These are phyloP conservation scores for Colletotrichum acutatum DNA, from an alignment of 2,329 filamentous ascomycete genomes.

Conservation along the genomic window DNA sequence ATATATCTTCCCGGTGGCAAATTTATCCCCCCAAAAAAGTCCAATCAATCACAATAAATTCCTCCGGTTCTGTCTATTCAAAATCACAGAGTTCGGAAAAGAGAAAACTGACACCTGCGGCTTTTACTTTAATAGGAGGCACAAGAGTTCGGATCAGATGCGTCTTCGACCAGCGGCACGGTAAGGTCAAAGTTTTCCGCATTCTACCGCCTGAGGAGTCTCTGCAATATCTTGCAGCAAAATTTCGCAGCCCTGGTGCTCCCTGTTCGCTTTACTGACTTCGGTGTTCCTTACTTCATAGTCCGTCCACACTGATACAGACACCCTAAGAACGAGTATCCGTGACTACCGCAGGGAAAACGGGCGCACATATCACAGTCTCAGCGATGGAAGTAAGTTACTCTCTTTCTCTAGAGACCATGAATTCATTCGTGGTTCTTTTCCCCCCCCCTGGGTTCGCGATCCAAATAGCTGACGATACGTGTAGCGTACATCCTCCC, in stretches of 20 bases:
- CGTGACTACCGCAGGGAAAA: conserved; percentile 27
- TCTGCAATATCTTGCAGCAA: too few relatives aligned
- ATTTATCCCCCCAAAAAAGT: too few relatives aligned
- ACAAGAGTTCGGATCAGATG: background rate
- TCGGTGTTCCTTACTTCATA: background rate
- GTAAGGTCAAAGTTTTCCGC: background rate
- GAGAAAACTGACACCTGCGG: background rate
- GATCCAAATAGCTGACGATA: background rate
- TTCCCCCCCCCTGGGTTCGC: too few relatives aligned
- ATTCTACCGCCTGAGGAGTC: too few relatives aligned
- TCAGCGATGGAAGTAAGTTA: conserved; percentile 40
- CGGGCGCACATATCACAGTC: conserved; percentile 32
- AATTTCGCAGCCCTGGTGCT: too few relatives aligned
- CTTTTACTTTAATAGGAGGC: background rate
- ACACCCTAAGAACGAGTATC: conserved; percentile 30
- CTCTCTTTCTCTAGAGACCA: too few relatives aligned
- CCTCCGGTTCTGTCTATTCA: too few relatives aligned
- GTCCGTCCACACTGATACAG: background rate
- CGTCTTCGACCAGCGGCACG: background rate
- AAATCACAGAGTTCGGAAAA: too few relatives aligned
- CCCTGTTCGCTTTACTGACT: too few relatives aligned
- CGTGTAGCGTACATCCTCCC: conserved; percentile 40
- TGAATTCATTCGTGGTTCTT: too few relatives aligned
- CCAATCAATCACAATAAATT: too few relatives aligned
- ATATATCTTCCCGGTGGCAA: too few relatives aligned